phyloP scores from a whole-genome alignment of 768 basidiomycete species.

The Lactarius hengduanensis region DNA sequence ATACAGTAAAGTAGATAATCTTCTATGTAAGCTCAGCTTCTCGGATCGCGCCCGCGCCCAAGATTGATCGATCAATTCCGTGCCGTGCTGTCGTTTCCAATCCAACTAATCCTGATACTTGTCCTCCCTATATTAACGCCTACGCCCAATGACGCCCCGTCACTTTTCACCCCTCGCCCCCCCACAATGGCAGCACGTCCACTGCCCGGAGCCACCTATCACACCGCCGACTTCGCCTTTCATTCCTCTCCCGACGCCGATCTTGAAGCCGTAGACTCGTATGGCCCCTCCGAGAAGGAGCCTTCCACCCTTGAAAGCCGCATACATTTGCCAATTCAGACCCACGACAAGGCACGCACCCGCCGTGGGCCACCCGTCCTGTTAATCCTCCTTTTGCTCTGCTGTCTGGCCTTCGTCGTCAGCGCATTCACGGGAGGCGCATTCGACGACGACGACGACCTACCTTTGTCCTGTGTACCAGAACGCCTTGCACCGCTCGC shows the following conservation, averaged over 20 bases:
- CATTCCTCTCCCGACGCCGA: conserved; percentile 6
- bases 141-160: not conserved
- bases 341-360: not conserved
- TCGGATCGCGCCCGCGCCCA: not conserved
- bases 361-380: conserved; percentile 5
- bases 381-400: not conserved
- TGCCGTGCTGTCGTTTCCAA: not conserved
- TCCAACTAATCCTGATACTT: not conserved
- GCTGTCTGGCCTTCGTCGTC: conserved; percentile 7
- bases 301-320: not conserved
- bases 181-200: conserved; percentile 10
- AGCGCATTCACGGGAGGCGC: conserved; percentile 1
- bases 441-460: not conserved
- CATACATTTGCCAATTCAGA: not conserved
- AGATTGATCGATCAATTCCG: not conserved
- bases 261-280: conserved; percentile 4
- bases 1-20: not conserved
- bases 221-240: conserved; percentile 3
- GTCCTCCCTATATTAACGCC: not conserved
- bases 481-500: not conserved
- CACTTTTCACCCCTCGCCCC: not conserved
- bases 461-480: not conserved
- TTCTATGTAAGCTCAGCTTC: not conserved
- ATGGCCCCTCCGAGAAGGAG: not conserved
- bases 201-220: conserved; percentile 20